Base-by-base conservation (phyloP, 371 early-diverging fungal species). In the Smittium culicis region DNA sequence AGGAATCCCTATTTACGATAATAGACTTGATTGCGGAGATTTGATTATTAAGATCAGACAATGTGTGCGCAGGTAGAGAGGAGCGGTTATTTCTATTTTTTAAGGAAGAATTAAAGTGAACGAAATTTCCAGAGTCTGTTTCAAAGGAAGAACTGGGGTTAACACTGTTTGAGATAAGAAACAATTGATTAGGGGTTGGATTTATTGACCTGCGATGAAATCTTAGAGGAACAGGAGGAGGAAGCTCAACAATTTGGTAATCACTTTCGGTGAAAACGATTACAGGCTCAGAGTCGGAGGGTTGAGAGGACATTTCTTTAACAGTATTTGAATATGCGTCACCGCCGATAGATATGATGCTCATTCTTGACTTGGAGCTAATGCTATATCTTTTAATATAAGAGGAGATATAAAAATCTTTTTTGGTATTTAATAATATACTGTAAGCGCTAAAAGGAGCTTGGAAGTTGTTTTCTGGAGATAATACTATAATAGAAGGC, bases 181-280 rank as follows among this genome's bases (percentile, higher is more conserved):
- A 8, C 8, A 57, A 3, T 25, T 16, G 3, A n/a, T 5, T 57
- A 16, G 57, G 57, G 5, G 3, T 2, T 35, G 33, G 17, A 64
- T 45, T 28, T 35, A 54, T 28, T 35, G 65, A 35, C 14, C 14
- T 35, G 16, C 16, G 34, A 11, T 34, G 32, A 8, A 64, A 34
- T 45, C 65, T 34, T 35, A 64, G 34, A 45, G 65, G 65, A 45
- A 64, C 65, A 25, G 65, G 65, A 35, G 65, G 65, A 8, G 65
- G 65, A 11, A 64, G 65, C 28, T 64, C 65, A 35, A 45, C 45
- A 2, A 28, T 54, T 57, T 57, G 57, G 27, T 57, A 27, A 16
- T 25, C 57, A 20, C 5, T 5, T 5, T 57, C 57, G 3, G 14
- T 8, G 27, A 16, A 57, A 20, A 57, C 5, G 8, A 20, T 20